phyloP scores from a whole-genome alignment of 768 basidiomycete genomes.

The Boletellus sp. region DNA sequence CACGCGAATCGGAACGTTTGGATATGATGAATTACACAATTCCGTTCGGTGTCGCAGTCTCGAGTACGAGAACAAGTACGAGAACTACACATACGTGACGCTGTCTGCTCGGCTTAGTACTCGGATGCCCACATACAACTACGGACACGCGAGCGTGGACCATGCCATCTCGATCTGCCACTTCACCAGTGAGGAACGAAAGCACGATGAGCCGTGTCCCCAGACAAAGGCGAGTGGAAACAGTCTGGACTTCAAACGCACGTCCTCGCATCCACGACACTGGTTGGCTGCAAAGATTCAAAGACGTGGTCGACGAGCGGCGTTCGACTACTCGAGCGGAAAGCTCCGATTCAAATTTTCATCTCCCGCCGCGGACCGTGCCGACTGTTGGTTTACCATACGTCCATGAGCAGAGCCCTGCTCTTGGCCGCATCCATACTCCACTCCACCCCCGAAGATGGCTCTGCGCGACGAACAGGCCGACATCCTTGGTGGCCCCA shows the following conservation, averaged over 20 bases:
- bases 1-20: constrained; percentile 15
- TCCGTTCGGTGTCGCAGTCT: neutral
- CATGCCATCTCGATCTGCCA: constrained; percentile 60
- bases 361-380: constrained; percentile 19
- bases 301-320: neutral
- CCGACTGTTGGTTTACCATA: constrained; percentile 7
- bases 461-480: constrained; percentile 51
- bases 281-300: neutral
- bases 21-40: no score
- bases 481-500: constrained; percentile 67
- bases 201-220: constrained; percentile 70
- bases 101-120: constrained; percentile 70
- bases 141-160: constrained; percentile 78
- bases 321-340: no score
- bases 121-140: constrained; percentile 59
- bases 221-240: constrained; percentile 71
- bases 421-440: constrained; percentile 23
- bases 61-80: neutral
- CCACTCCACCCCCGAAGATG: constrained; percentile 41
- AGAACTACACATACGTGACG: neutral
- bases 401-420: constrained; percentile 7
- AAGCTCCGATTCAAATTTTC: constrained; percentile 25
- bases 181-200: constrained; percentile 76
- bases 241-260: neutral
- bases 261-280: neutral